Evolutionary conservation across 23 red algal species (phyloP).

Genomic region (Gracilaria domingensis): DNA sequence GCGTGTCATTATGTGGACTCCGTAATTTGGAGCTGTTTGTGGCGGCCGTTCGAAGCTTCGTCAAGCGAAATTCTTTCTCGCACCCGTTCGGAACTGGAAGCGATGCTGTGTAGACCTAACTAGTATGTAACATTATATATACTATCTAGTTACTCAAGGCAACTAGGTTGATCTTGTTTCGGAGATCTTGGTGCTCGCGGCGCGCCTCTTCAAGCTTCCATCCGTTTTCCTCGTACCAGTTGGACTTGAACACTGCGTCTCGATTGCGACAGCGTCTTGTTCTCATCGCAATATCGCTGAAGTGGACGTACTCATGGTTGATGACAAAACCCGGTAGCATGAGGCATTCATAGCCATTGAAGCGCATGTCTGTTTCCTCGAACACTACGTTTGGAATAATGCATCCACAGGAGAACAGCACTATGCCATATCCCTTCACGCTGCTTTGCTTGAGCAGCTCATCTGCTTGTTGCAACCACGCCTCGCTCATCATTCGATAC

Average conservation of each 20-base stretch:
- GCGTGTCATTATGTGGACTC: too few species aligned
- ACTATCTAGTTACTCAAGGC: too few species aligned
- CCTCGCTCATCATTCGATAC: conserved; percentile 3
- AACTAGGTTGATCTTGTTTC: conserved; percentile 15
- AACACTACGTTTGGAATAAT: conserved; percentile 51
- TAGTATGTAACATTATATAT: too few species aligned
- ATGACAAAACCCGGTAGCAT: conserved; percentile 74
- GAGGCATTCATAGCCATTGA: conserved; percentile 52
- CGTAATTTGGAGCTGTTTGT: too few species aligned
- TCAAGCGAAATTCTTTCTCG: too few species aligned
- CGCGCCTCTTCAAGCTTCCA: conserved; percentile 53
- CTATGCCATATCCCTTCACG: conserved; percentile 40
- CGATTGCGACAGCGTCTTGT: conserved; percentile 12
- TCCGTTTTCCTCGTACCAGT: conserved; percentile 42
- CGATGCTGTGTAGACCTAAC: too few species aligned
- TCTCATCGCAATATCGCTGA: neutral
- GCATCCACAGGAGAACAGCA: conserved; percentile 65
- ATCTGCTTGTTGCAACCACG: conserved; percentile 25
- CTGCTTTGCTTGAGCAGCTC: neutral
- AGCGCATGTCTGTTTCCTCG: conserved; percentile 24
- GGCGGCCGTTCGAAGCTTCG: too few species aligned
- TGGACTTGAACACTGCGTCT: neutral
- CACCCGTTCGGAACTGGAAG: too few species aligned
- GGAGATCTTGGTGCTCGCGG: conserved; percentile 38
- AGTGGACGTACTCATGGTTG: conserved; percentile 49